Evolutionary conservation across 2,329 filamentous ascomycete species (phyloP).

Genomic region (Pseudogymnoascus sp.): DNA sequence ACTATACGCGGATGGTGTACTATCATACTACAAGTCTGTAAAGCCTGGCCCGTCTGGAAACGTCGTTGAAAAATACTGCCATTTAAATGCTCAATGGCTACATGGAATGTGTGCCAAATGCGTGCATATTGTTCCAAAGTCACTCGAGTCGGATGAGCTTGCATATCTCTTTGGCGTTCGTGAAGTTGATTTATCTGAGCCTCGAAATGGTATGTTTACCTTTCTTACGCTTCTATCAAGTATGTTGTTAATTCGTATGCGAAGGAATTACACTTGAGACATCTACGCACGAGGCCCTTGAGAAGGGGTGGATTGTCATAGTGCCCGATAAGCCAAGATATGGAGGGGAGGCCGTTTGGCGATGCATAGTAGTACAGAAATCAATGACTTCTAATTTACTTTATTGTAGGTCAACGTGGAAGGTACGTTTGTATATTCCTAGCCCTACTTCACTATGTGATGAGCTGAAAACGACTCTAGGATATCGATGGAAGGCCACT

Average conservation of each 20-base stretch:
- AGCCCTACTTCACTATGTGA: background rate
- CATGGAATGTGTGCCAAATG: slow-evolving; percentile 5
- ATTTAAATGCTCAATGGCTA: slow-evolving; percentile 13
- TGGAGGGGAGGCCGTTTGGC: slow-evolving; percentile 13
- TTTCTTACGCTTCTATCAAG: slow-evolving; percentile 5
- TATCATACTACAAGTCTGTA: slow-evolving; percentile 13
- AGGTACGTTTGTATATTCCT: slow-evolving; percentile 13
- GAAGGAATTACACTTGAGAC: slow-evolving; percentile 15
- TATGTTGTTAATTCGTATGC: slow-evolving; percentile 13
- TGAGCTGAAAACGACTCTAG: slow-evolving; percentile 13
- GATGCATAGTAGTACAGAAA: slow-evolving; percentile 14
- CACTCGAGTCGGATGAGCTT: slow-evolving; percentile 15
- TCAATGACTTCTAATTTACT: slow-evolving; percentile 2
- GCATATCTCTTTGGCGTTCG: slow-evolving; percentile 18
- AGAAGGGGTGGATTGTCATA: slow-evolving; percentile 13
- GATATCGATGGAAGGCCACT: slow-evolving; percentile 15
- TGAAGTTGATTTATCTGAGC: slow-evolving; percentile 14
- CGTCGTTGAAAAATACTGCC: slow-evolving; percentile 15
- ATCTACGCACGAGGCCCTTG: slow-evolving; percentile 4
- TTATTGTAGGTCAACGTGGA: background rate
- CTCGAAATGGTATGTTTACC: slow-evolving; percentile 14
- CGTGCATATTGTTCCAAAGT: slow-evolving; percentile 16
- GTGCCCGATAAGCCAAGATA: slow-evolving; percentile 14
- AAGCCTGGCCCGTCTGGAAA: background rate
- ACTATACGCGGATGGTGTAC: slow-evolving; percentile 12